Evolutionary conservation across 2,329 filamentous ascomycete species (phyloP), one percentile per base, ranked within the genome.

Genomic region (Aspergillus sp.): DNA sequence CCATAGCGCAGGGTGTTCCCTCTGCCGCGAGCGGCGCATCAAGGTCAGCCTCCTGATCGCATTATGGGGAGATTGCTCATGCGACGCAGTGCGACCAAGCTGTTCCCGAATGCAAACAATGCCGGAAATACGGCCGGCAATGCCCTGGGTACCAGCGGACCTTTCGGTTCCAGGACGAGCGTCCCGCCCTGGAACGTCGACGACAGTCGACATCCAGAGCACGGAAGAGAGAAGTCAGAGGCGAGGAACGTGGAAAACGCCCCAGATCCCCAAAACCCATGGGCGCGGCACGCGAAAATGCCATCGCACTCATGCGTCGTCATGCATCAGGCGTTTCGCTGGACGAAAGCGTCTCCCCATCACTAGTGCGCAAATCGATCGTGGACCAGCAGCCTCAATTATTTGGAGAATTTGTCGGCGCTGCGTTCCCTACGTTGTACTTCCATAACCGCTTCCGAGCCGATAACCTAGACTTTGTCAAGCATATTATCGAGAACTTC

Each of bases 41-140:
- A 61, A 56, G 47, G 57, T 53, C 32, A 48, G 46, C 19, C 10
- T 22, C 10, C 19, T 26, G 4, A 11, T 19, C 2, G 11, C 5
- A 7, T 7, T 12, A 19, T 3, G 27, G 42, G 14, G 8, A 15
- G 16, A 10, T 28, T 6, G 15, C 17, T 32, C 24, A 24, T 33
- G 13, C 12, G 10, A 8, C 2, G 5, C 35, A 67, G 52, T 71
- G 68, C 39, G 67, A 71, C 43, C 58, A 68, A 45, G 49, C 41
- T 14, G 57, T 54, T 8, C 67, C 67, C 8, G 51, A 46, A 33
- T 59, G 55, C 38, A 48, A 51, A 5, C 57, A 60, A 41, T 61
- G 58, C 29, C 46, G 43, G 28, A 53, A 51, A 41, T 58, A 60
- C 33, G 56, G 57, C 33, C 51, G 50, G 10, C 42, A 50, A 15